Evolutionary conservation across 352 stramenopile genomes (phyloP), one percentile per base, ranked within the genome.

Genomic region (Plasmopara halstedii): DNA sequence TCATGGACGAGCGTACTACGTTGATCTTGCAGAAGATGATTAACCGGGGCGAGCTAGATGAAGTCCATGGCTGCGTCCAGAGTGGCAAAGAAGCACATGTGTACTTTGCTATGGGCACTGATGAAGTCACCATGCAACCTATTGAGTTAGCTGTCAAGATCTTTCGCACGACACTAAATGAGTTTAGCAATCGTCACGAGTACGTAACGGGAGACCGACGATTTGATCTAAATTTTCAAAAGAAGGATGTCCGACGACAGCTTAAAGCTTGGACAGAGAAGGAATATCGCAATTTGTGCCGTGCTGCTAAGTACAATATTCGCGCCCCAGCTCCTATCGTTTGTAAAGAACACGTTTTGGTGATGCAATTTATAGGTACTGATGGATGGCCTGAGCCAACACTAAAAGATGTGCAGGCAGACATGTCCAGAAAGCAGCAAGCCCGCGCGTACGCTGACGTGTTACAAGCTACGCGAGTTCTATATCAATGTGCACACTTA

Each of bases 1-100:
- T 91, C 21, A 64, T 93, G 67, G 82, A 93, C 46, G 61, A 76
- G 32, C 72, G 75, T 38, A 93, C 82, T 0, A 75, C 71, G 34
- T 56, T 81, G 31, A 68, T 85, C 29, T 38, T 88, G 53, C 66
- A 82, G 50, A 84, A 83, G 57, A 83, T 88, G 69, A 73, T 86
- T 44, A 88, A 86, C 29, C 42, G 53, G 31, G 77, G 70, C 26
- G 67, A 77, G 36, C 50, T 93, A 22, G 73, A 88, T 35, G 54
- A 86, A 43, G 74, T 92, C 11, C 64, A 86, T 40, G 80, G 80
- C 17, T 80, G 69, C 19, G 71, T 94, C 17, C 83, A 85, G 53
- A 83, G 70, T 9, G 82, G 82, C 19, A 94, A 94, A 46, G 82
- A 93, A 46, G 79, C 78, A 2, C 76, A 88, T 44, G 79, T 93